Conservation (phyloP, 768 basidiomycete genomes). For the Mycena albidolilacea region DNA sequence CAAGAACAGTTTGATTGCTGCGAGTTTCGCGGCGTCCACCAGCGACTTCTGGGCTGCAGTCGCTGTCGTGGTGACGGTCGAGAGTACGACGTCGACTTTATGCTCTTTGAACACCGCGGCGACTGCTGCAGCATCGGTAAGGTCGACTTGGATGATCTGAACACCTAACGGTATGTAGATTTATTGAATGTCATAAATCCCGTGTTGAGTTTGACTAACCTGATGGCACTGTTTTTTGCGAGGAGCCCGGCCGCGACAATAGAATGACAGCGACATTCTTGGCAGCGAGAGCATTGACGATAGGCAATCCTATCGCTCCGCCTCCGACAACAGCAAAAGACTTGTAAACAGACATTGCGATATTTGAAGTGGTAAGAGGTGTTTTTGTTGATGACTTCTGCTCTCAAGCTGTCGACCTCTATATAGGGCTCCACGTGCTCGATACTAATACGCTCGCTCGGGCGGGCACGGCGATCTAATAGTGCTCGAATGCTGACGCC, state of each 20-base stretch:
- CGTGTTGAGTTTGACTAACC: background rate
- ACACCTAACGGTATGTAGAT: conserved; percentile 28
- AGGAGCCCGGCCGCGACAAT: conserved; percentile 34
- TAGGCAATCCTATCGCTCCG: conserved; percentile 42
- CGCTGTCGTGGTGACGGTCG: conserved; percentile 47
- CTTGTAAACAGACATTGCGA: conserved; percentile 15
- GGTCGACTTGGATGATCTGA: conserved; percentile 47
- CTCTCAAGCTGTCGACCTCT: background rate
- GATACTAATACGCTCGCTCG: too few species aligned
- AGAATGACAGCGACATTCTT: conserved; percentile 48
- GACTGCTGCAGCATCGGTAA: conserved; percentile 42
- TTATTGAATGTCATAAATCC: too few species aligned
- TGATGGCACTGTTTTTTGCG: conserved; percentile 28
- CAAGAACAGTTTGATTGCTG: conserved; percentile 55
- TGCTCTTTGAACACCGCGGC: conserved; percentile 48
- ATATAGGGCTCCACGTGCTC: too few species aligned
- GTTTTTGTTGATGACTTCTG: background rate
- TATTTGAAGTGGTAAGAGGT: background rate
- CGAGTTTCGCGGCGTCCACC: conserved; percentile 54
- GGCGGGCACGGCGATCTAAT: too few species aligned
- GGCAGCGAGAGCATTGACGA: conserved; percentile 63
- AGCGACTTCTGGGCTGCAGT: conserved; percentile 44
- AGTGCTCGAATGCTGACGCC: too few species aligned
- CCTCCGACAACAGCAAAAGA: conserved; percentile 28
- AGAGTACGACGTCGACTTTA: conserved; percentile 53